Percentiles rank a stretch among this genome's conserved stretches.
phyloP scores from a whole-genome alignment of 768 basidiomycete species.

The Fistulinella prunicolor region DNA sequence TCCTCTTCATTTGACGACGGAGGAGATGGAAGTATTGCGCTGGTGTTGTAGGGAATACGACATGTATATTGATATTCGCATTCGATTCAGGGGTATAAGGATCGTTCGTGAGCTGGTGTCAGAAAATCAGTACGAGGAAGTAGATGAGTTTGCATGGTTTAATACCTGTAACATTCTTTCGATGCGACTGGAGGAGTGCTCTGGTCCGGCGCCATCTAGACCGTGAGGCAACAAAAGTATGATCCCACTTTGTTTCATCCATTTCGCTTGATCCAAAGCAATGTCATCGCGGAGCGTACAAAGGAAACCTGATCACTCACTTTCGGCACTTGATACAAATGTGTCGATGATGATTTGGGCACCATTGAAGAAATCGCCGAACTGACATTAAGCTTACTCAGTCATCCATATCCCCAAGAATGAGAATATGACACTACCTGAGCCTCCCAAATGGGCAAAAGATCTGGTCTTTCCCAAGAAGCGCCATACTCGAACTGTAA shows the following conservation, averaged over 20 bases:
- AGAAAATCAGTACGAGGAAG: not conserved
- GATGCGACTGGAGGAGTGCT: slow-evolving; percentile 86
- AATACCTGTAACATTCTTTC: slow-evolving; percentile 87
- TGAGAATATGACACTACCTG: slow-evolving; percentile 46
- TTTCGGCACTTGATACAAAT: slow-evolving; percentile 80
- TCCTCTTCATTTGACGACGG: slow-evolving; percentile 79
- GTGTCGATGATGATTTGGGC: slow-evolving; percentile 88
- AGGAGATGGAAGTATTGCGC: slow-evolving; percentile 93
- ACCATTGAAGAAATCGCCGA: slow-evolving; percentile 93
- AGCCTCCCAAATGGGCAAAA: slow-evolving; percentile 90
- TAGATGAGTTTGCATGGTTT: too few species aligned
- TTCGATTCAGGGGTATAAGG: slow-evolving; percentile 35
- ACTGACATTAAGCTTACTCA: slow-evolving; percentile 38
- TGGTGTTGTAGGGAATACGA: slow-evolving; percentile 83
- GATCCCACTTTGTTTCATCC: slow-evolving; percentile 88
- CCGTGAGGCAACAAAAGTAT: slow-evolving; percentile 87
- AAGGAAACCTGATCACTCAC: slow-evolving; percentile 38
- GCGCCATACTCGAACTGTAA: slow-evolving; percentile 83
- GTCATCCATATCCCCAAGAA: not conserved
- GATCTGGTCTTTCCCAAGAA: slow-evolving; percentile 81
- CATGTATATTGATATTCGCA: slow-evolving; percentile 75
- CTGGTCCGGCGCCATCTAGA: slow-evolving; percentile 88
- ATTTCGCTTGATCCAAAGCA: slow-evolving; percentile 62
- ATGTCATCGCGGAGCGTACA: not conserved
- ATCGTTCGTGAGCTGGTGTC: slow-evolving; percentile 74